Conservation (phyloP, 768 basidiomycete species). For the Phlebiopsis gigantea region DNA sequence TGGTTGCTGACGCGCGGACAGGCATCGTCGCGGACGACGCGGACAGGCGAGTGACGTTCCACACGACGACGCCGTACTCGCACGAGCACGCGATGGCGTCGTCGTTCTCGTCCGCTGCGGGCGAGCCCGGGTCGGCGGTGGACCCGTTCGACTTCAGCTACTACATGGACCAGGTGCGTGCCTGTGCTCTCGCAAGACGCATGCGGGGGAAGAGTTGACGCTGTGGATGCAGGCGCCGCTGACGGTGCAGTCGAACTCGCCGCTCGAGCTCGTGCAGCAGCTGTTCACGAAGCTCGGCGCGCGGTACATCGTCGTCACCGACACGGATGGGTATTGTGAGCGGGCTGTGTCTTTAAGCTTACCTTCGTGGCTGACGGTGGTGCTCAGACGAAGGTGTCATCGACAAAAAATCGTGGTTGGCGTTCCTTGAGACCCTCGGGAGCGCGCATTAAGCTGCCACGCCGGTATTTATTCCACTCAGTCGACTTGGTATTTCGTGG, state of each 20-base stretch:
- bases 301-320: conserved; percentile 81
- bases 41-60: conserved; percentile 64
- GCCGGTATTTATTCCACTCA: not conserved
- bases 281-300: conserved; percentile 94
- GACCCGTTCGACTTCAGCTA: conserved; percentile 78
- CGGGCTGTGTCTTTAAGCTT: not conserved
- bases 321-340: conserved; percentile 79
- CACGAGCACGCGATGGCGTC: conserved; percentile 39
- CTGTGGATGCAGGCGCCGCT: conserved; percentile 66
- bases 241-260: conserved; percentile 76
- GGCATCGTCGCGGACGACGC: conserved; percentile 73
- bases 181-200: not conserved
- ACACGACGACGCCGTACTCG: conserved; percentile 35
- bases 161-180: conserved; percentile 81
- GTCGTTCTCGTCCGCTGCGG: conserved; percentile 54
- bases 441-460: not conserved
- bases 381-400: conserved; percentile 82
- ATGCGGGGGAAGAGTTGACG: no score
- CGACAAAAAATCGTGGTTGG: conserved; percentile 93
- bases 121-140: conserved; percentile 29
- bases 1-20: no score
- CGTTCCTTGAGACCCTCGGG: conserved; percentile 49
- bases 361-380: not conserved
- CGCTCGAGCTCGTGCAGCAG: conserved; percentile 89
- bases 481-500: not conserved